These are phyloP conservation scores for Dactylonectria macrodidyma DNA, from an alignment of 2,329 filamentous ascomycete species.

Conservation along the genomic window DNA sequence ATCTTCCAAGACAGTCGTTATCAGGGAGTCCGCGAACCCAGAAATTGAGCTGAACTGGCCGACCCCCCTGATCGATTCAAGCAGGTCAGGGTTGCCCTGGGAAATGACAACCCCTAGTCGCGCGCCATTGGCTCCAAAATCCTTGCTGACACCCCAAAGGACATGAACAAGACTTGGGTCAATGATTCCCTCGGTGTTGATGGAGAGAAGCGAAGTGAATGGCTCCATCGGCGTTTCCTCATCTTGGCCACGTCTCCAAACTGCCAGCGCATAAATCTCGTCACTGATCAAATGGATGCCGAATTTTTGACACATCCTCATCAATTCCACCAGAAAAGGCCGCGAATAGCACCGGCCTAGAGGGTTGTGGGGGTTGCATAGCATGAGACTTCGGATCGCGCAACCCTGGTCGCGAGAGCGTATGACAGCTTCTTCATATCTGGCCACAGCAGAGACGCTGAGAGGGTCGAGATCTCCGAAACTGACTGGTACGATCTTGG, in stretches of 20 bases:
- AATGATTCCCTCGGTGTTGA: too few relatives aligned
- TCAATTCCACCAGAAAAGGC: slow-evolving; percentile 55
- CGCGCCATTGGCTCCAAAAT: too few relatives aligned
- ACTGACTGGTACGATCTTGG: slow-evolving; percentile 58
- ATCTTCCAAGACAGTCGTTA: too few relatives aligned
- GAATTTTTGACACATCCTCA: slow-evolving; percentile 63
- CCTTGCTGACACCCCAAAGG: too few relatives aligned
- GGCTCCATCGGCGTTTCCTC: too few relatives aligned
- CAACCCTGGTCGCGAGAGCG: slow-evolving; percentile 55
- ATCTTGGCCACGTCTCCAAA: slow-evolving; percentile 50
- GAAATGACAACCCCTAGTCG: too few relatives aligned
- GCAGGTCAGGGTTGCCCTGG: too few relatives aligned
- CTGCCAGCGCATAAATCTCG: slow-evolving; percentile 66
- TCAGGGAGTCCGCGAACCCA: too few relatives aligned
- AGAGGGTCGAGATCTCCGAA: slow-evolving; percentile 62
- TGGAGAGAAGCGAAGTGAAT: too few relatives aligned
- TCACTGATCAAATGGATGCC: slow-evolving; percentile 67
- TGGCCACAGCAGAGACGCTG: slow-evolving; percentile 54
- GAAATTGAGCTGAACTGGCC: too few relatives aligned
- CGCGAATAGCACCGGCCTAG: slow-evolving; percentile 63
- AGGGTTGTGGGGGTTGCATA: slow-evolving; percentile 67
- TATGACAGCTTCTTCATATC: slow-evolving; percentile 61
- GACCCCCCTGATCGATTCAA: too few relatives aligned
- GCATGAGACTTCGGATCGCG: slow-evolving; percentile 61
- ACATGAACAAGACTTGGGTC: too few relatives aligned